Conservation (phyloP, 352 stramenopile species). For the Phytophthora litchii region DNA sequence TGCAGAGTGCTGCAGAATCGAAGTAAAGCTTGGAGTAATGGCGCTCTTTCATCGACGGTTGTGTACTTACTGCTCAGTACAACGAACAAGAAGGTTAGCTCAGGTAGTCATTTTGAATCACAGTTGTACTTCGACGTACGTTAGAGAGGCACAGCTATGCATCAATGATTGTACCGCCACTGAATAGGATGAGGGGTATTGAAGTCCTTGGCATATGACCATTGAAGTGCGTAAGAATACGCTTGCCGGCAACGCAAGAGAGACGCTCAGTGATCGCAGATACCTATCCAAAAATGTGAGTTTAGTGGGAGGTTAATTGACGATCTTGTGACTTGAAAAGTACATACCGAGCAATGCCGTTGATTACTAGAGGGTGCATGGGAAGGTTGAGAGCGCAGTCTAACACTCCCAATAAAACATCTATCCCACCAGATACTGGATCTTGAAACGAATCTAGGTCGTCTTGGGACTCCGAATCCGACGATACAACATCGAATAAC, state of each 20-base stretch:
- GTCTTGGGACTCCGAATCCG: slow-evolving; percentile 64
- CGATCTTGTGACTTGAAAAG: neutral
- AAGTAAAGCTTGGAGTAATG: slow-evolving; percentile 45
- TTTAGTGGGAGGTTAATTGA: neutral
- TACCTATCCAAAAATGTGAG: slow-evolving; percentile 45
- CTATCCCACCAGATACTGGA: slow-evolving; percentile 48
- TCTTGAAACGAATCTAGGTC: slow-evolving; percentile 31
- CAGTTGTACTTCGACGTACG: slow-evolving; percentile 38
- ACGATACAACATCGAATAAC: slow-evolving; percentile 84
- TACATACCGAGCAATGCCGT: slow-evolving; percentile 56
- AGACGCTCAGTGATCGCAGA: slow-evolving; percentile 59
- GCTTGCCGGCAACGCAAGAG: slow-evolving; percentile 53
- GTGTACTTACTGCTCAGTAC: slow-evolving; percentile 64
- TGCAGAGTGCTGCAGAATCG: slow-evolving; percentile 26
- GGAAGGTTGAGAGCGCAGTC: slow-evolving; percentile 51
- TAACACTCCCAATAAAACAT: slow-evolving; percentile 61
- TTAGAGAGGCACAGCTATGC: slow-evolving; percentile 53
- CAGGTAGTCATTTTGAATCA: neutral
- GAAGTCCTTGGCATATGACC: slow-evolving; percentile 56
- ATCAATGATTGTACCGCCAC: slow-evolving; percentile 57
- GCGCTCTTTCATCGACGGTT: slow-evolving; percentile 49
- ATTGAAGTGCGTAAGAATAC: slow-evolving; percentile 52
- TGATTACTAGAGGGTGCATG: slow-evolving; percentile 63
- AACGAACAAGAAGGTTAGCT: neutral
- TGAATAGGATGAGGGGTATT: slow-evolving; percentile 47